Conservation (phyloP, 306 rosid species). For the Vachellia pachyceras region DNA sequence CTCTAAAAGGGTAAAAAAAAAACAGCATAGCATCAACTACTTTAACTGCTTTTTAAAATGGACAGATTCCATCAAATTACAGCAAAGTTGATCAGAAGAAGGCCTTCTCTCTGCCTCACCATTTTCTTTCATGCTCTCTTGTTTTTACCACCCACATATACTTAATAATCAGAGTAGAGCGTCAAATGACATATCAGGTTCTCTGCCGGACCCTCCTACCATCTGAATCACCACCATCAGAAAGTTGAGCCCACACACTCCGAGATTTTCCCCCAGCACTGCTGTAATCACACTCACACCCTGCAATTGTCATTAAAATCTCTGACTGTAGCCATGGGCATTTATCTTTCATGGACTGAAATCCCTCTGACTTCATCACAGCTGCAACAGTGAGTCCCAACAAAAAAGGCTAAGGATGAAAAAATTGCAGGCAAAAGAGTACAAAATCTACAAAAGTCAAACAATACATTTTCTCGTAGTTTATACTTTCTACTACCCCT, state of each 20-base stretch:
- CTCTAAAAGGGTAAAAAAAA: too few species aligned
- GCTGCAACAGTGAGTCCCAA: slow-evolving; percentile 45
- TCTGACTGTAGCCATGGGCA: slow-evolving; percentile 60
- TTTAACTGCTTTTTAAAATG: neutral
- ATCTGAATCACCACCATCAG: slow-evolving; percentile 50
- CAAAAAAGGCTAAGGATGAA: neutral
- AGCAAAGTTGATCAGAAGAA: slow-evolving; percentile 8
- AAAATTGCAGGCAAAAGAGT: neutral
- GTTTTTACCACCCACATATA: neutral
- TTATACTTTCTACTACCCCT: too few species aligned
- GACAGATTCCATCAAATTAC: neutral
- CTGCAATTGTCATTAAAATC: slow-evolving; percentile 64
- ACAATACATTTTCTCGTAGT: too few species aligned
- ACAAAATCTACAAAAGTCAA: neutral
- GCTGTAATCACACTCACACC: slow-evolving; percentile 37
- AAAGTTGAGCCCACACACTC: slow-evolving; percentile 51
- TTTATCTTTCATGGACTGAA: neutral
- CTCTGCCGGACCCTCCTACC: slow-evolving; percentile 37
- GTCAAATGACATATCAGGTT: slow-evolving; percentile 34
- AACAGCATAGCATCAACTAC: neutral
- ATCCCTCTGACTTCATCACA: slow-evolving; percentile 67
- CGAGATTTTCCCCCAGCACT: slow-evolving; percentile 44
- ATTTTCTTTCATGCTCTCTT: neutral
- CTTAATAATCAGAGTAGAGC: too few species aligned
- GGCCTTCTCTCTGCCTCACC: neutral